A percentile compares a stretch with the other conserved stretches of the same genome.
Conservation (phyloP, 2,329 filamentous ascomycete genomes). For the Penicillium decumbens region DNA sequence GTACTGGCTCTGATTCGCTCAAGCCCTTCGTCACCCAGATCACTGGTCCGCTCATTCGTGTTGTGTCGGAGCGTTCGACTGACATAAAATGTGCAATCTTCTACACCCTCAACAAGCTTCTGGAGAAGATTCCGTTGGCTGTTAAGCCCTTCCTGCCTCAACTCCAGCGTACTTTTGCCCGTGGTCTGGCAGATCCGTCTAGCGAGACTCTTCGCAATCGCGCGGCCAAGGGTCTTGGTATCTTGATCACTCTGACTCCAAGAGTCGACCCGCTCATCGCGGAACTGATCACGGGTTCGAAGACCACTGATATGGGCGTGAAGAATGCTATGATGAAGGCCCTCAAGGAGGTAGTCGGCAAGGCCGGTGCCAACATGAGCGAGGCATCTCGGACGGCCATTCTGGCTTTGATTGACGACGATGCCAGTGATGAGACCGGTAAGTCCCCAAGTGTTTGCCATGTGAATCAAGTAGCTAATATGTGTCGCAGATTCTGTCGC, state of each 20-base stretch:
- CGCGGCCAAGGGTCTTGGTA: constrained; percentile 89
- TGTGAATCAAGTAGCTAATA: constrained; percentile 8
- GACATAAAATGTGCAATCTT: constrained; percentile 92
- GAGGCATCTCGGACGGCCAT: constrained; percentile 84
- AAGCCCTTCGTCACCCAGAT: constrained; percentile 97
- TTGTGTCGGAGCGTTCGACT: constrained; percentile 91
- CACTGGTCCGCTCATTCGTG: constrained; percentile 93
- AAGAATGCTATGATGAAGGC: constrained; percentile 96
- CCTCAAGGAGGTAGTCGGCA: constrained; percentile 91
- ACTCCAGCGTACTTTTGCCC: constrained; percentile 92
- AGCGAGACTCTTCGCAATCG: constrained; percentile 82
- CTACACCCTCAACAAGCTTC: constrained; percentile 84
- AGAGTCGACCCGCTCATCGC: constrained; percentile 89
- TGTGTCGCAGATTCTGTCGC: constrained; percentile 58
- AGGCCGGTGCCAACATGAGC: constrained; percentile 91
- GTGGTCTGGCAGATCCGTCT: constrained; percentile 86
- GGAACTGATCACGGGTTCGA: constrained; percentile 92
- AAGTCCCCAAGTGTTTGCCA: constrained; percentile 22
- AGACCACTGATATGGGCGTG: constrained; percentile 80
- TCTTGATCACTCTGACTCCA: constrained; percentile 90
- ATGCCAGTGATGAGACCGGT: constrained; percentile 68
- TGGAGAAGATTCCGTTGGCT: constrained; percentile 94
- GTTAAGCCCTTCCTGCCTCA: constrained; percentile 96
- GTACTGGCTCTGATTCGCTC: constrained; percentile 78
- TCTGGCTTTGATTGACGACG: constrained; percentile 79